These are phyloP conservation scores for Ceratobasidium sp. DNA, from an alignment of 1,284 basidiomycete genomes.

Conservation along the genomic window DNA sequence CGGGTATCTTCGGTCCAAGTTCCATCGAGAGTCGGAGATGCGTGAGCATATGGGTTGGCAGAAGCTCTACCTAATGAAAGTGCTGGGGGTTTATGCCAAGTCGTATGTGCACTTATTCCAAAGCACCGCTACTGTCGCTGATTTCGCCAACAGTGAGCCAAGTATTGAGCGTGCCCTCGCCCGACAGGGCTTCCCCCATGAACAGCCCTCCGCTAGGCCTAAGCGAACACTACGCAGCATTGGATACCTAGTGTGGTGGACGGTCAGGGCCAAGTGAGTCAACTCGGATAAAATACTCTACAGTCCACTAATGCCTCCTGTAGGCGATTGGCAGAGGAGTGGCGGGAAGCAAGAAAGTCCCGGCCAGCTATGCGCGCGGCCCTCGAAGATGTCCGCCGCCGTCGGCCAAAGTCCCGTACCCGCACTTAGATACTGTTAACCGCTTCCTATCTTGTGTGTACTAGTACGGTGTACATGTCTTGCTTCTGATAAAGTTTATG, in stretches of 20 bases:
- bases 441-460: slow-evolving; percentile 8
- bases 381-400: slow-evolving; percentile 69
- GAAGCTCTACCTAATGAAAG: slow-evolving; percentile 66
- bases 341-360: slow-evolving; percentile 64
- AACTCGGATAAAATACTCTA: slow-evolving; percentile 2
- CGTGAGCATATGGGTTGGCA: slow-evolving; percentile 83
- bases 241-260: slow-evolving; percentile 67
- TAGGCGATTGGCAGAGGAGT: slow-evolving; percentile 64
- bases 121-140: background rate
- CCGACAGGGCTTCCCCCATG: slow-evolving; percentile 65
- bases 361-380: slow-evolving; percentile 68
- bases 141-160: slow-evolving; percentile 62
- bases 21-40: slow-evolving; percentile 81
- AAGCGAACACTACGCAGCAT: slow-evolving; percentile 63
- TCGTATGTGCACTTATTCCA: background rate
- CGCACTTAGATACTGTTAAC: slow-evolving; percentile 21
- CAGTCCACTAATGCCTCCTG: slow-evolving; percentile 9
- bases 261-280: slow-evolving; percentile 69
- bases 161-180: slow-evolving; percentile 79
- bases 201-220: slow-evolving; percentile 51
- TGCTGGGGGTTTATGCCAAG: slow-evolving; percentile 49
- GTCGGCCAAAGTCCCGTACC: slow-evolving; percentile 50
- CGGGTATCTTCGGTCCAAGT: slow-evolving; percentile 89
- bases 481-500: slow-evolving; percentile 35
- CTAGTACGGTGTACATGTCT: slow-evolving; percentile 32